Percentiles rank a stretch among this genome's conserved stretches.
Evolutionary conservation across 352 stramenopile genomes (phyloP).

Genomic region (Aphanomyces invadans): DNA sequence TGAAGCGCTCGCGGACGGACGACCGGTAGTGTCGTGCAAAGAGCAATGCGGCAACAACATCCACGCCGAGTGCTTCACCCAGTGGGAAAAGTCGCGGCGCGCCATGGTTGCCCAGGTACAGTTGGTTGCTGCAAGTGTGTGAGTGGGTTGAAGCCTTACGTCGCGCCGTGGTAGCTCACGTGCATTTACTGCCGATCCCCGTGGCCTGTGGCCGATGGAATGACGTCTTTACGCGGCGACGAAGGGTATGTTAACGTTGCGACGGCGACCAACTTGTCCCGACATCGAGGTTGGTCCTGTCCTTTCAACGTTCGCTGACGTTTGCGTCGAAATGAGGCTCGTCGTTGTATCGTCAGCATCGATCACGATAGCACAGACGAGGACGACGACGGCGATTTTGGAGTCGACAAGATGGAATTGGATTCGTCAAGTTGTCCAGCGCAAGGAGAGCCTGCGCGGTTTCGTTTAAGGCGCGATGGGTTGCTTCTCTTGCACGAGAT

Average conservation of each 20-base stretch:
- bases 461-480: not conserved
- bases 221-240: not conserved
- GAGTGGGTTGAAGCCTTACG: not conserved
- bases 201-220: not conserved
- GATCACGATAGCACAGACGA: not conserved
- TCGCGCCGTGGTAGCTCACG: conserved; percentile 12
- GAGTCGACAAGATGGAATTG: not conserved
- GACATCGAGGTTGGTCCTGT: not conserved
- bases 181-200: conserved; percentile 1
- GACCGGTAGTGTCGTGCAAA: conserved; percentile 6
- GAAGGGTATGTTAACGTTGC: conserved; percentile 11
- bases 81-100: not conserved
- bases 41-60: conserved; percentile 6
- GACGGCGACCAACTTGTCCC: not conserved
- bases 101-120: not conserved
- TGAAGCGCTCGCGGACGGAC: not conserved
- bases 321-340: not conserved
- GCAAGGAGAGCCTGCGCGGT: no score
- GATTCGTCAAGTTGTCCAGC: no score
- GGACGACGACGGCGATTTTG: not conserved
- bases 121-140: not conserved
- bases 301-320: no score
- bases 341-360: not conserved
- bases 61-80: conserved; percentile 1
- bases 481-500: no score